phyloP scores from a whole-genome alignment of 2,329 filamentous ascomycete genomes.

The Neofusicoccum ribis region DNA sequence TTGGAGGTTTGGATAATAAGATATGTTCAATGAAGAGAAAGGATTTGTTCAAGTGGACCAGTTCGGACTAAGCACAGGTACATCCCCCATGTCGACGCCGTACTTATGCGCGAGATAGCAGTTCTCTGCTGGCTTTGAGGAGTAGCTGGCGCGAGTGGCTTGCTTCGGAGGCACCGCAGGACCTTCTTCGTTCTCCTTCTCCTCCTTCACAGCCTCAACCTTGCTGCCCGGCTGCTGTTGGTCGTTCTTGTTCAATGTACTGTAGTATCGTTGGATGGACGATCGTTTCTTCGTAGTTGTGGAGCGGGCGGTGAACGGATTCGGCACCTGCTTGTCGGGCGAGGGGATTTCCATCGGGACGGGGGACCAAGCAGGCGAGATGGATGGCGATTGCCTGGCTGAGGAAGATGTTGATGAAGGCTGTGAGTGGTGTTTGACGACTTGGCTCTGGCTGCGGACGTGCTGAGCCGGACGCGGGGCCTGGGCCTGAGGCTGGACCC shows the following conservation, averaged over 20 bases:
- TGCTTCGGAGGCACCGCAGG: not conserved
- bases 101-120: not conserved
- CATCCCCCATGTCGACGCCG: conserved; percentile 35
- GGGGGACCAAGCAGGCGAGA: not conserved
- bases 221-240: not conserved
- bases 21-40: too few relatives aligned
- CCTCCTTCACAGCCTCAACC: not conserved
- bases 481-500: not conserved
- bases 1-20: too few relatives aligned
- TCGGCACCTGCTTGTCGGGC: not conserved
- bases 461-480: not conserved
- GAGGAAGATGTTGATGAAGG: not conserved
- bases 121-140: not conserved
- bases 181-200: not conserved
- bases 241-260: not conserved
- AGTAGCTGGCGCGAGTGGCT: not conserved
- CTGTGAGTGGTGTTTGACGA: not conserved
- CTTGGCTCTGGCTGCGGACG: not conserved
- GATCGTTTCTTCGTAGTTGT: not conserved
- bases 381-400: not conserved
- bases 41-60: not conserved
- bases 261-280: conserved; percentile 14
- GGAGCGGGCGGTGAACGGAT: not conserved
- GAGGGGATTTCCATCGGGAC: not conserved
- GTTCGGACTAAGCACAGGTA: conserved; percentile 29